These are phyloP conservation scores for Russula lepida DNA, from an alignment of 768 basidiomycete genomes.

Conservation along the genomic window DNA sequence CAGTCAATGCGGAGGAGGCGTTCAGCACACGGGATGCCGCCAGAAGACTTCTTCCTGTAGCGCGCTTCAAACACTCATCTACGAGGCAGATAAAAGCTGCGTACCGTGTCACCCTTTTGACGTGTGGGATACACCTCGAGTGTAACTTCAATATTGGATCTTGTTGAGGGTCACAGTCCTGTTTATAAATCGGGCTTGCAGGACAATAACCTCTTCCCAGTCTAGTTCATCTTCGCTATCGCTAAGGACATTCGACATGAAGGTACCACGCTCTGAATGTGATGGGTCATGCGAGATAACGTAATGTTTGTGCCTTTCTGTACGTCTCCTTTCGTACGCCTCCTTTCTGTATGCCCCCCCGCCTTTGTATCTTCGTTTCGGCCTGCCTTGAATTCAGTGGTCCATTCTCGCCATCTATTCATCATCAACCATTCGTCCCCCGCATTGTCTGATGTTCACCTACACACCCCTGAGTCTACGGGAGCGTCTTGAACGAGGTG, in stretches of 20 bases:
- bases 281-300: not conserved
- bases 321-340: too few species aligned
- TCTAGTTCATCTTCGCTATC: conserved; percentile 19
- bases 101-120: conserved; percentile 40
- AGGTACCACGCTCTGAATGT: not conserved
- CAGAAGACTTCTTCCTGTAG: conserved; percentile 32
- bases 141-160: conserved; percentile 61
- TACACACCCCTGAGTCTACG: too few species aligned
- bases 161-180: conserved; percentile 25
- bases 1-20: conserved; percentile 66
- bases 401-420: too few species aligned
- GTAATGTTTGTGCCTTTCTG: too few species aligned
- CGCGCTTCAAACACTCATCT: not conserved
- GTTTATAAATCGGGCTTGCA: not conserved
- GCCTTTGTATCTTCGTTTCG: too few species aligned
- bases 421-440: too few species aligned
- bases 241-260: conserved; percentile 6
- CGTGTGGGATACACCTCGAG: conserved; percentile 41
- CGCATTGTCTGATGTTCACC: too few species aligned
- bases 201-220: conserved; percentile 21
- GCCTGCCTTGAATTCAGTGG: too few species aligned
- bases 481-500: too few species aligned
- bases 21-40: conserved; percentile 48
- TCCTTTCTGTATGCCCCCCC: too few species aligned
- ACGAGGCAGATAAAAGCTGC: conserved; percentile 22